Percentiles rank a stretch among this genome's conserved stretches.
Conservation (phyloP, 2,329 filamentous ascomycete species). For the Paradendryphiella salina region DNA sequence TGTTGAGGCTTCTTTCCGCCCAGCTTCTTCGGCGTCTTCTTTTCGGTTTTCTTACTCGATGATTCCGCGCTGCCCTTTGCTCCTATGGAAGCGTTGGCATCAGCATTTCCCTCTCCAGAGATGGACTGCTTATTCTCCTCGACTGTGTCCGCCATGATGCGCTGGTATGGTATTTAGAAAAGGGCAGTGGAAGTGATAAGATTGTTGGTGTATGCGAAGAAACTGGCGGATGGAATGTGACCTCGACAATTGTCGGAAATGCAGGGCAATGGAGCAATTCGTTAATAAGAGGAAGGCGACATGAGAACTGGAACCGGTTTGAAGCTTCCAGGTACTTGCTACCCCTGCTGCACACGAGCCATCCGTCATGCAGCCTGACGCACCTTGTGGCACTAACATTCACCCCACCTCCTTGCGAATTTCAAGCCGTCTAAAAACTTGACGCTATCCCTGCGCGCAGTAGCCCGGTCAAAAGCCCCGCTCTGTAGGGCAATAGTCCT, state of each 20-base stretch:
- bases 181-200: conserved; percentile 9
- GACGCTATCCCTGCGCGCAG: conserved; percentile 35
- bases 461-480: neutral
- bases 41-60: conserved; percentile 52
- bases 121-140: conserved; percentile 46
- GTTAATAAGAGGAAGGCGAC: conserved; percentile 40
- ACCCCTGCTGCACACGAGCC: conserved; percentile 43
- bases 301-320: conserved; percentile 45
- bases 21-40: conserved; percentile 56
- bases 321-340: conserved; percentile 33
- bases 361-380: conserved; percentile 46
- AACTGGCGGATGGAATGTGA: conserved; percentile 23
- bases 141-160: conserved; percentile 46
- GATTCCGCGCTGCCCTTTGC: conserved; percentile 45
- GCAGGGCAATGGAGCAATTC: conserved; percentile 32
- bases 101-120: conserved; percentile 45
- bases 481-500: neutral
- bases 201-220: conserved; percentile 9
- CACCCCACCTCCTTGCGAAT: conserved; percentile 28
- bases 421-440: conserved; percentile 35
- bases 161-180: conserved; percentile 15
- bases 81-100: conserved; percentile 43
- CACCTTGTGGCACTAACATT: conserved; percentile 39
- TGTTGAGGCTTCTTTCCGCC: conserved; percentile 52
- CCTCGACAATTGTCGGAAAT: conserved; percentile 20